Evolutionary conservation across 768 basidiomycete species (phyloP), one percentile per base, ranked within the genome.

Genomic region (Auricularia sp.): DNA sequence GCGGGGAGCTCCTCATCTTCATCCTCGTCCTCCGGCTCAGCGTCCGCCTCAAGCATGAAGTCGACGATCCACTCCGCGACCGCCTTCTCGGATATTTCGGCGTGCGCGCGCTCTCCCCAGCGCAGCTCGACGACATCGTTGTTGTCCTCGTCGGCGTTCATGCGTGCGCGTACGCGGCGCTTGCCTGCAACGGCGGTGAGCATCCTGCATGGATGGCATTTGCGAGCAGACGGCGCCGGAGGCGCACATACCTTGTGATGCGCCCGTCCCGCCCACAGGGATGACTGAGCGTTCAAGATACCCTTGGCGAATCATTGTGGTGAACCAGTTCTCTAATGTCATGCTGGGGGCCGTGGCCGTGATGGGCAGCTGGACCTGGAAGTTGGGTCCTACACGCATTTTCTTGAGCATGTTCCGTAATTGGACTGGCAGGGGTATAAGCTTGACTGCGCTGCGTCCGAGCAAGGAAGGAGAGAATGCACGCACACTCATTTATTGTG

Each of bases 51-150:
- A n/a, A 64, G 80, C 88, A 93, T 91, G 69, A 94, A 90, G 69
- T 90, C 86, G 1, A 86, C 85, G 1, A 96, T 79, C 70, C 96
- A 96, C 63, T 75, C 76, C 1, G 86, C 90, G 8, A 94, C 77
- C 12, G 79, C 86, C 65, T 80, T 75, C 74, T 98, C 95, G 1
- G 91, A 88, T 3, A 97, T 83, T 74, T 98, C 95, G 36, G 83
- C 83, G 44, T 87, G 82, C 1, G 93, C 86, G 35, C 91, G 81
- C 34, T 81, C 77, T 3, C 93, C 94, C 94, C 94, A 98, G 18
- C 85, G 82, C 92, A 91, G 93, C 70, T 93, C 90, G 66, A 79
- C 83, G 16, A 76, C 74, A 14, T 74, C 73, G 16, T 78, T 81
- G 6, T 75, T 74, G 21, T 75, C 74, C 43, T 76, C 77, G 29